Conservation (phyloP, 1,284 basidiomycete species). For the Cryptococcus depauperatus region DNA sequence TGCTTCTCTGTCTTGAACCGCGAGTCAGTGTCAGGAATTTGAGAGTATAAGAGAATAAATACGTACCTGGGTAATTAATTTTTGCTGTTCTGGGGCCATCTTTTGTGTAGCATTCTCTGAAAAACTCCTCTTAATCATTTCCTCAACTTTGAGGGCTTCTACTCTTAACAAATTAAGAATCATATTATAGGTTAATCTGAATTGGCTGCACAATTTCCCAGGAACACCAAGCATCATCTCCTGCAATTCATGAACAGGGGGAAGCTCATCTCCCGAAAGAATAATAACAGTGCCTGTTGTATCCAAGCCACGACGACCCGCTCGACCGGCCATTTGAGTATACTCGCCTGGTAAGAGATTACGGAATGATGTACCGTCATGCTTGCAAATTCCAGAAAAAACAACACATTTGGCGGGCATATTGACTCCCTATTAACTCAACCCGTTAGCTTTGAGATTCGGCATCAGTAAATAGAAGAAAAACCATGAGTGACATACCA, state of each 20-base stretch:
- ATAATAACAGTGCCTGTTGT: slow-evolving; percentile 94
- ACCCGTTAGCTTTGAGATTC: slow-evolving; percentile 5
- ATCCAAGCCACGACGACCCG: slow-evolving; percentile 91
- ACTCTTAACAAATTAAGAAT: slow-evolving; percentile 94
- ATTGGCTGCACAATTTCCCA: slow-evolving; percentile 89
- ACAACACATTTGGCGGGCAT: slow-evolving; percentile 98
- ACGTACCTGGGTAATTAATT: slow-evolving; percentile 67
- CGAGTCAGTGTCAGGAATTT: background rate
- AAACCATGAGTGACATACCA: slow-evolving; percentile 57
- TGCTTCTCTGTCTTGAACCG: slow-evolving; percentile 60
- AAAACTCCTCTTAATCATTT: slow-evolving; percentile 99
- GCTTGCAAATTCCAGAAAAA: slow-evolving; percentile 90
- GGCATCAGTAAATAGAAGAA: background rate
- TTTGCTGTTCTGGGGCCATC: slow-evolving; percentile 86
- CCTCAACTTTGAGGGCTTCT: slow-evolving; percentile 91
- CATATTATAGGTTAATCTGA: slow-evolving; percentile 99
- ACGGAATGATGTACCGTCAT: slow-evolving; percentile 88
- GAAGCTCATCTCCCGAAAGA: slow-evolving; percentile 72
- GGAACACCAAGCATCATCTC: slow-evolving; percentile 92
- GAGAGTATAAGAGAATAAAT: background rate
- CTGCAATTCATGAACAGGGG: slow-evolving; percentile 69
- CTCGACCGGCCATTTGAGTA: slow-evolving; percentile 98
- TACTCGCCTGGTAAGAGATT: slow-evolving; percentile 78
- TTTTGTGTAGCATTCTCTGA: slow-evolving; percentile 95
- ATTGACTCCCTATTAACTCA: slow-evolving; percentile 86